Evolutionary conservation across 805 yeast genomes (phyloP), one percentile per base, ranked within the genome.

Genomic region (Zygoascus tannicola): DNA sequence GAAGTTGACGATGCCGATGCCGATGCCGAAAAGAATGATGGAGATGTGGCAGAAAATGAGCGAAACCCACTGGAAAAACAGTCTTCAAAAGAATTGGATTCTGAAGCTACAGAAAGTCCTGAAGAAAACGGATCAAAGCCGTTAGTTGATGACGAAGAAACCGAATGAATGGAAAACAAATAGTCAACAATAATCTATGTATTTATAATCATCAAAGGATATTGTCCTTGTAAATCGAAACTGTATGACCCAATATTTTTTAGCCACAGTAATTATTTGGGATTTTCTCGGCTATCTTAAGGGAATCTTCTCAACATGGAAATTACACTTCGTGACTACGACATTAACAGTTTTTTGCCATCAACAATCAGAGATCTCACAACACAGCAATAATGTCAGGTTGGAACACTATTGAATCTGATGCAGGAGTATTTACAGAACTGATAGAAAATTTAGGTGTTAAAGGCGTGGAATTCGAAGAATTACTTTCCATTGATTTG

Each of bases 351-450:
- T n/a, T n/a, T n/a, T n/a, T n/a, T n/a, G n/a, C n/a, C n/a, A n/a
- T n/a, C n/a, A n/a, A n/a, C n/a, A n/a, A n/a, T n/a, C n/a, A n/a
- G n/a, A n/a, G n/a, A 26, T 26, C 12, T 26, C 30, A 26, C 30
- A 26, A 26, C 30, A 26, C 30, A 7, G 12, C 30, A 26, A 8
- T 12, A 26, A 44, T 41, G 48, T 57, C 63, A n/a, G 63, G 64
- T 20, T 78, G 84, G 84, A 76, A 75, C 52, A 75, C 81, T 1
- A 76, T 78, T 32, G 82, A 76, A 50, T 75, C 81, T 3, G 84
- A 78, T 57, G 80, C 81, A 0, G 79, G 81, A 3, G 76, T 80
- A 5, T 80, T 80, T 60, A 72, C 81, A 1, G 80, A 78, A 46
- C 66, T 80, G 16, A 73, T 76, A n/a, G 78, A 74, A 46, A 67